phyloP scores from a whole-genome alignment of 2,329 filamentous ascomycete genomes.

The Sarocladium kiliense region DNA sequence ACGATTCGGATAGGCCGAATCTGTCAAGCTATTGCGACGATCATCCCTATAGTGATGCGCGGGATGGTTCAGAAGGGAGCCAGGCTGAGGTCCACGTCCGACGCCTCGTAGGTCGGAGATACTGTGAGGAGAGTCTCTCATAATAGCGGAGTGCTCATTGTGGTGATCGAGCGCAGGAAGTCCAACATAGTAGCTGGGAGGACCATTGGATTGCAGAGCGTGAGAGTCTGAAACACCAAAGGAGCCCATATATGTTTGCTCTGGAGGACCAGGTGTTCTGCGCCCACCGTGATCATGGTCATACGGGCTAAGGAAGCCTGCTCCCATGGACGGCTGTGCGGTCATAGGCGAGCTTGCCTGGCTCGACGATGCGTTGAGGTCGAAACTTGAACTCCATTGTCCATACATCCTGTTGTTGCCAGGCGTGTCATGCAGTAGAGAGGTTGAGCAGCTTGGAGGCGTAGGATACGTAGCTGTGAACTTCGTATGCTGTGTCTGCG shows the following conservation, averaged over 20 bases:
- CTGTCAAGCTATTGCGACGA: background rate
- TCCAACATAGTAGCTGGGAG: conserved; percentile 22
- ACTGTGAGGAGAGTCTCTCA: conserved; percentile 13
- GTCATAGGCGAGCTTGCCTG: conserved; percentile 41
- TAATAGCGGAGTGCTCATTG: too few relatives aligned
- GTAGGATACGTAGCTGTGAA: conserved; percentile 7
- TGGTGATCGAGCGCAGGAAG: conserved; percentile 22
- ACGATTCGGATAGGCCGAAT: background rate
- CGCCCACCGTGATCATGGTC: conserved; percentile 32
- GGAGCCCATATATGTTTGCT: conserved; percentile 27
- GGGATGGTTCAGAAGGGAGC: conserved; percentile 19
- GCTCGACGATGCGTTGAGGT: conserved; percentile 30
- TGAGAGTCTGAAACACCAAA: conserved; percentile 28
- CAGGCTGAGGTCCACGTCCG: background rate
- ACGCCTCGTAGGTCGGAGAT: background rate
- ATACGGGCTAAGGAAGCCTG: conserved; percentile 29
- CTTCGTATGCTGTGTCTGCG: conserved; percentile 5
- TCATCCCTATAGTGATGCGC: background rate
- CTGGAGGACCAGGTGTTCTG: conserved; percentile 30
- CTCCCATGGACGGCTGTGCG: conserved; percentile 23
- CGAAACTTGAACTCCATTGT: conserved; percentile 34
- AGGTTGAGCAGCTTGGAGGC: background rate
- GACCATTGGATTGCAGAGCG: background rate
- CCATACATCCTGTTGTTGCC: conserved; percentile 42
- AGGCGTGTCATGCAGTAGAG: conserved; percentile 22